A percentile compares a stretch with the other conserved stretches of the same genome.
Conservation (phyloP, 179 eudicot species). For the Patellifolia procumbens region DNA sequence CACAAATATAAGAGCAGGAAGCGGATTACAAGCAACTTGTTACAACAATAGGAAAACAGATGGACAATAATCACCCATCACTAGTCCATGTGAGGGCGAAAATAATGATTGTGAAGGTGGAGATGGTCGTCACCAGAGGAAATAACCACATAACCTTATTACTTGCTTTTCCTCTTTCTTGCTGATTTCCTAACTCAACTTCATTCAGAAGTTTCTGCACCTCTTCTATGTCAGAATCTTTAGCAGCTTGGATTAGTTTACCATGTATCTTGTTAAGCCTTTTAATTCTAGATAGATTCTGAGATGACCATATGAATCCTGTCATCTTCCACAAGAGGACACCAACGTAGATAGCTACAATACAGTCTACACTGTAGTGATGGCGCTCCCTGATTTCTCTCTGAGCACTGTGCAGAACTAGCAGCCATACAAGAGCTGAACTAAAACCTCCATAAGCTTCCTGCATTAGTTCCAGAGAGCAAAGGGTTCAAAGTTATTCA, state of each 20-base stretch:
- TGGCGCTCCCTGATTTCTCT: constrained; percentile 94
- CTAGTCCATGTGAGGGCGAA: constrained; percentile 64
- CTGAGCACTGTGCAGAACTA: constrained; percentile 87
- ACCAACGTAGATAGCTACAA: constrained; percentile 88
- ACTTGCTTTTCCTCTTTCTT: constrained; percentile 30
- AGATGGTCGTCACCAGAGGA: constrained; percentile 63
- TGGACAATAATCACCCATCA: constrained; percentile 55
- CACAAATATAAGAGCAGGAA: background rate
- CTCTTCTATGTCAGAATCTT: constrained; percentile 76
- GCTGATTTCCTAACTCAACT: constrained; percentile 53
- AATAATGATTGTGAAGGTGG: constrained; percentile 64
- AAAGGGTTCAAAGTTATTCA: background rate
- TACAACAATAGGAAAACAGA: constrained; percentile 8
- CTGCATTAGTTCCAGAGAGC: constrained; percentile 41
- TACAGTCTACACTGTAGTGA: constrained; percentile 83
- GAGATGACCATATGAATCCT: constrained; percentile 69
- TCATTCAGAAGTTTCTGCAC: constrained; percentile 73
- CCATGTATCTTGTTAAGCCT: constrained; percentile 57
- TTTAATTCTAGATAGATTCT: constrained; percentile 38
- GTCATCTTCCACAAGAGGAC: constrained; percentile 92
- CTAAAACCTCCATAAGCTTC: constrained; percentile 97
- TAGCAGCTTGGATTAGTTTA: constrained; percentile 76
- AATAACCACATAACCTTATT: constrained; percentile 63
- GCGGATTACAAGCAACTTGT: background rate
- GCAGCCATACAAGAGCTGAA: constrained; percentile 78